Base-by-base conservation (phyloP, 2,329 filamentous ascomycete genomes). In the Botrytis porri region DNA sequence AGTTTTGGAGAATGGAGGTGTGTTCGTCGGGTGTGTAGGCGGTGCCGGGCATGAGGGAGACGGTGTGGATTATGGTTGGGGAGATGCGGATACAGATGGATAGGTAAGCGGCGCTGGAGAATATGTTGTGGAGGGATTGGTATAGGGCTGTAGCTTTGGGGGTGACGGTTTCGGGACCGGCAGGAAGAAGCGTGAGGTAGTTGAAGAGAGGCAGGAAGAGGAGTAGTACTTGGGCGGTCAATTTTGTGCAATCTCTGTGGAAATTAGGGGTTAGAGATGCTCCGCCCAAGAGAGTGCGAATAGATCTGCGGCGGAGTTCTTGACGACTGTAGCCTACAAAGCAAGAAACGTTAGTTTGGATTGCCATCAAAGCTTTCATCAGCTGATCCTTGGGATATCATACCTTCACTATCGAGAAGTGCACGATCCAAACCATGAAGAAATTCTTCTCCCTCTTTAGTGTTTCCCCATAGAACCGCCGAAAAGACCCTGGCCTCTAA, bases 181-280 rank as follows among this genome's bases (percentile, higher is more conserved):
- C 65, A 4, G 76, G 62, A 3, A 74, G 72, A 29, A 61, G n/a
- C 59, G 76, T 75, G 37, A 79, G 74, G 72, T 76, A 78, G 43
- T 70, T 61, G 1, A 75, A 74, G 0, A 80, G 74, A 20, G 79
- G 79, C 16, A 74, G 37, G 4, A 80, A 69, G 16, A 80, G 70
- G 14, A 84, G 78, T 14, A 84, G 82, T 74, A 87, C 83, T 76
- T 86, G 85, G 64, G 86, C 86, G 60, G 85, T 85, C 45, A 87
- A 82, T 73, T 84, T 85, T 73, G 86, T 83, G 1, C 85, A 84
- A 69, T 85, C 84, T 12, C 82, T 81, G 69, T 84, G 82, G 74
- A 86, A 80, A 57, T 75, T 43, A 1, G 72, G 41, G 1, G 79
- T 77, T 61, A 77, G 69, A 16, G 77, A 57, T 14, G 69, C 37